phyloP scores from a whole-genome alignment of 331 rosid genomes.

The Prunus yedoensis region DNA sequence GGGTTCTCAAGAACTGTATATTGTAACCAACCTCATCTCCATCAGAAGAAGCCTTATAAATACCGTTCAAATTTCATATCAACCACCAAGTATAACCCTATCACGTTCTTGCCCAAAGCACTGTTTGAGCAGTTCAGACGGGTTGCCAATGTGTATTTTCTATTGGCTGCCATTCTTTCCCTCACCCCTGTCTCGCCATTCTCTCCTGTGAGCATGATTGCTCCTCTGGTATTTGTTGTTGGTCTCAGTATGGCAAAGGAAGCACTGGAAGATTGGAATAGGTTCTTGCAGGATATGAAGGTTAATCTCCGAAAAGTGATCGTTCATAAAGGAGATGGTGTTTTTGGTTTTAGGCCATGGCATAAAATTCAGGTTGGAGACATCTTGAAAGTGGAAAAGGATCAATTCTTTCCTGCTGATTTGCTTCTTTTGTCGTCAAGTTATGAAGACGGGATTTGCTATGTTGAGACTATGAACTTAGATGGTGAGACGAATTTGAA shows the following conservation, averaged over 20 bases:
- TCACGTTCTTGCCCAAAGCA: conserved; percentile 89
- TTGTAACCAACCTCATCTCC: conserved; percentile 72
- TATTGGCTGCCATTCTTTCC: conserved; percentile 81
- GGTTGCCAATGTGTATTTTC: conserved; percentile 94
- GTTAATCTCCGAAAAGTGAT: conserved; percentile 71
- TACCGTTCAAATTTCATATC: conserved; percentile 74
- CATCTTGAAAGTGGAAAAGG: conserved; percentile 81
- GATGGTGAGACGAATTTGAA: conserved; percentile 99
- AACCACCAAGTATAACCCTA: conserved; percentile 76
- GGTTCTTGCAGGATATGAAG: conserved; percentile 86
- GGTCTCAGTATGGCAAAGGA: conserved; percentile 99
- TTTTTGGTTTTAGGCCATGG: conserved; percentile 66
- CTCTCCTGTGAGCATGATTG: conserved; percentile 77
- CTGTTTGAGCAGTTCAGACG: conserved; percentile 94
- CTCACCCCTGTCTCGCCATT: conserved; percentile 77
- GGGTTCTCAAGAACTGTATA: conserved; percentile 69
- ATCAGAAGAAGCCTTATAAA: conserved; percentile 56
- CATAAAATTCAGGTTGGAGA: conserved; percentile 82
- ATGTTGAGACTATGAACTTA: conserved; percentile 98
- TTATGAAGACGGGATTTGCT: conserved; percentile 97
- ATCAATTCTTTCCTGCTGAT: conserved; percentile 95
- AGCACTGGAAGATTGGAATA: conserved; percentile 88
- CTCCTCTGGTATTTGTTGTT: conserved; percentile 92
- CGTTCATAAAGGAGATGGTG: conserved; percentile 75
- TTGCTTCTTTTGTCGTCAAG: conserved; percentile 80